Percentiles rank a stretch among this genome's conserved stretches.
phyloP scores from a whole-genome alignment of 1,284 basidiomycete species.

The Takashimella koratensis region DNA sequence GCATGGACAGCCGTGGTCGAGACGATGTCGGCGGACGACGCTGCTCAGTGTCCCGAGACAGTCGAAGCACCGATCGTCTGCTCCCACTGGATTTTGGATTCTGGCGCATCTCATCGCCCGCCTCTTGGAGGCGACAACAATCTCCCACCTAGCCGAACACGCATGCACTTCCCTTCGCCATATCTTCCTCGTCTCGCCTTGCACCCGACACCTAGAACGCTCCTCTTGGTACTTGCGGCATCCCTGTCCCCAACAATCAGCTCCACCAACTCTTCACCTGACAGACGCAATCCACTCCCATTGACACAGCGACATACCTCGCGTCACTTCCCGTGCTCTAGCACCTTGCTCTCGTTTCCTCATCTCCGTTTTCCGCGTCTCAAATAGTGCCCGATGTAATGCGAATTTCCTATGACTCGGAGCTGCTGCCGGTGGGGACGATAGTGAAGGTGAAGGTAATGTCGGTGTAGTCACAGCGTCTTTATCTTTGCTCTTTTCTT shows the following conservation, averaged over 20 bases:
- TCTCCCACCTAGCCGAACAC: too few relatives aligned
- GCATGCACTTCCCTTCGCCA: too few relatives aligned
- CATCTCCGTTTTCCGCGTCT: conserved; percentile 39
- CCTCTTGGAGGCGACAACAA: too few relatives aligned
- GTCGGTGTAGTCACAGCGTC: conserved; percentile 1
- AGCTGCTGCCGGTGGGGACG: conserved; percentile 11
- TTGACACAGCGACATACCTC: conserved; percentile 27
- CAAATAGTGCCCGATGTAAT: conserved; percentile 45
- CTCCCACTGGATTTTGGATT: too few relatives aligned
- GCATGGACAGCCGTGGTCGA: too few relatives aligned
- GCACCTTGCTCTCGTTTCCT: conserved; percentile 34
- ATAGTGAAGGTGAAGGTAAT: neutral
- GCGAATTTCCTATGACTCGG: conserved; percentile 44
- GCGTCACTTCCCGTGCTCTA: conserved; percentile 44
- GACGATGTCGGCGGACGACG: too few relatives aligned
- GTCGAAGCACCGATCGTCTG: too few relatives aligned
- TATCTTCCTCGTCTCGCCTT: too few relatives aligned
- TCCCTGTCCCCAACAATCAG: conserved; percentile 8
- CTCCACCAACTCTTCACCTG: neutral
- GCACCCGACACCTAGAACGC: conserved; percentile 13
- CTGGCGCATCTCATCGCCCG: too few relatives aligned
- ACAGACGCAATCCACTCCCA: too few relatives aligned
- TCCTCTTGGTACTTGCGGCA: conserved; percentile 25
- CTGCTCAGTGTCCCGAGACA: too few relatives aligned
- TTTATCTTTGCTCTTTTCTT: conserved; percentile 1